phyloP scores from a whole-genome alignment of 1,284 basidiomycete genomes.

The Rhizoctonia solani region DNA sequence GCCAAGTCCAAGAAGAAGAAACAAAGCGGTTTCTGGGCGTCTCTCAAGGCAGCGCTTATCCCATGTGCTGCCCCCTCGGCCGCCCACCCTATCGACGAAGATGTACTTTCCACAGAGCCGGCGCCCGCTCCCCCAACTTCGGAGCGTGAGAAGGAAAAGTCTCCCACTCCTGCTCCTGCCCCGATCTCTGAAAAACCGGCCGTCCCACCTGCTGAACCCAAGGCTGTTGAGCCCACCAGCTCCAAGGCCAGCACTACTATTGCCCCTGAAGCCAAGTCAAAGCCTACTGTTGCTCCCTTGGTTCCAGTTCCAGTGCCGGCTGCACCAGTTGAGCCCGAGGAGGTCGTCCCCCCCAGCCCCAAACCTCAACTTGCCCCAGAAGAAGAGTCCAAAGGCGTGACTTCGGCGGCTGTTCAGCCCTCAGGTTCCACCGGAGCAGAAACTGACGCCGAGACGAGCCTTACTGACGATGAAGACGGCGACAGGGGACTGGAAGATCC shows the following conservation, averaged over 20 bases:
- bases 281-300: conserved; percentile 13
- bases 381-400: conserved; percentile 66
- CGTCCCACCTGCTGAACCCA: background rate
- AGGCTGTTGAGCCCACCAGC: background rate
- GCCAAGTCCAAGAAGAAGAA: conserved; percentile 32
- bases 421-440: conserved; percentile 64
- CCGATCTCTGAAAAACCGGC: conserved; percentile 16
- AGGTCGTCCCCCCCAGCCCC: conserved; percentile 59
- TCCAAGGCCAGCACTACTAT: conserved; percentile 17
- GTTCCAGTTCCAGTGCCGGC: conserved; percentile 12
- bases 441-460: conserved; percentile 50
- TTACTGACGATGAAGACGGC: conserved; percentile 54
- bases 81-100: conserved; percentile 24
- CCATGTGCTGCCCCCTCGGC: conserved; percentile 17
- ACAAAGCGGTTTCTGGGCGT: conserved; percentile 26
- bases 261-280: conserved; percentile 5
- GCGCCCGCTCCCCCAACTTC: background rate
- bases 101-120: background rate
- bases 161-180: background rate
- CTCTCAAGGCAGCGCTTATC: conserved; percentile 30
- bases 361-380: conserved; percentile 48
- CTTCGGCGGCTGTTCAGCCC: conserved; percentile 69
- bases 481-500: conserved; percentile 55
- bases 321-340: conserved; percentile 5
- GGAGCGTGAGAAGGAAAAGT: conserved; percentile 11